Evolutionary conservation across 768 basidiomycete genomes (phyloP).

Genomic region (Multifurca ochricompacta): DNA sequence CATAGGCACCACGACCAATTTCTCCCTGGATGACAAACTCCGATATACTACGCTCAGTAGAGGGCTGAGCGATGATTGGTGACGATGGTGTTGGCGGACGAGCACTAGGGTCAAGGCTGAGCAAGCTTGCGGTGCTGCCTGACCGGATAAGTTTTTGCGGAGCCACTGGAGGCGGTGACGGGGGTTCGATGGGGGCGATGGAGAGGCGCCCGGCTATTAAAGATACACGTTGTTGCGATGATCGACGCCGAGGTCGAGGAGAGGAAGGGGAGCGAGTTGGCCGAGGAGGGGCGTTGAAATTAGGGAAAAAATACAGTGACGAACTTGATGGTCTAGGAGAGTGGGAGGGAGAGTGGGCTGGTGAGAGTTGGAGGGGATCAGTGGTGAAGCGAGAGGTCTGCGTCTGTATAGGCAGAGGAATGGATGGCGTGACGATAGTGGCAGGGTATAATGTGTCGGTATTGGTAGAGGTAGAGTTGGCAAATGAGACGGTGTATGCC

Average conservation of each 20-base stretch:
- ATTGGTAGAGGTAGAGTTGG: slow-evolving; percentile 17
- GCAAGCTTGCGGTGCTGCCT: slow-evolving; percentile 52
- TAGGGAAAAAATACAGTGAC: slow-evolving; percentile 27
- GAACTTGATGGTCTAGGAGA: slow-evolving; percentile 22
- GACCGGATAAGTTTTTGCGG: slow-evolving; percentile 59
- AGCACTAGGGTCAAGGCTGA: slow-evolving; percentile 53
- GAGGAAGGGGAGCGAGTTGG: slow-evolving; percentile 40
- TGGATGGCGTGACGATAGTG: slow-evolving; percentile 15
- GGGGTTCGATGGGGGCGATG: slow-evolving; percentile 69
- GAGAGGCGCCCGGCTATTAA: slow-evolving; percentile 75
- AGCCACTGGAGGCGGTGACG: slow-evolving; percentile 52
- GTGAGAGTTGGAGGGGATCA: slow-evolving; percentile 27
- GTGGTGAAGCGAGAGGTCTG: slow-evolving; percentile 21
- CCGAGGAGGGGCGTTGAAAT: slow-evolving; percentile 29
- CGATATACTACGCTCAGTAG: slow-evolving; percentile 63
- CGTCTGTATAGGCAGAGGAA: slow-evolving; percentile 9
- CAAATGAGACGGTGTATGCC: slow-evolving; percentile 11
- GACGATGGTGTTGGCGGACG: slow-evolving; percentile 53
- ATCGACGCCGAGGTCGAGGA: slow-evolving; percentile 63
- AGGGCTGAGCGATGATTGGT: slow-evolving; percentile 37
- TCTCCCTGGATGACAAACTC: slow-evolving; percentile 83
- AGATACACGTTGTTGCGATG: slow-evolving; percentile 79
- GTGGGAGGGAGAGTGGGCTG: slow-evolving; percentile 24
- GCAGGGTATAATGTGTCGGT: slow-evolving; percentile 26
- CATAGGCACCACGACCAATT: slow-evolving; percentile 92